These are phyloP conservation scores for Reticulascus tulasneorum DNA, from an alignment of 2,329 filamentous ascomycete species.

Conservation along the genomic window DNA sequence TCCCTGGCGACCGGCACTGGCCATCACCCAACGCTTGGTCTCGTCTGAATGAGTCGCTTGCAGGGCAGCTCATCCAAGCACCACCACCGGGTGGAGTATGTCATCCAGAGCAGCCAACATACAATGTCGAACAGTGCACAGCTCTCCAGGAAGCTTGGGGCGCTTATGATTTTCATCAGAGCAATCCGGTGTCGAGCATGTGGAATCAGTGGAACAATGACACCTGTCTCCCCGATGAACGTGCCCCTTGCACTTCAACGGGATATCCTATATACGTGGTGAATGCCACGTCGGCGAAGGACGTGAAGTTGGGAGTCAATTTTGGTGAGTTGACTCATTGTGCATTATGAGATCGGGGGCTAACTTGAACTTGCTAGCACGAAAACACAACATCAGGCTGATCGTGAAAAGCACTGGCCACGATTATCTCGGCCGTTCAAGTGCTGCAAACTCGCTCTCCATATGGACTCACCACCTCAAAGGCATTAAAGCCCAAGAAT, in stretches of 20 bases:
- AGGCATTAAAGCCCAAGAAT: conserved; percentile 19
- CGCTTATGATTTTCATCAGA: conserved; percentile 27
- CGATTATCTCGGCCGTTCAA: conserved; percentile 49
- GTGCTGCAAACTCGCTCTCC: conserved; percentile 43
- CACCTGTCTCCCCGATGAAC: conserved; percentile 41
- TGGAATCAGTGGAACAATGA: conserved; percentile 45
- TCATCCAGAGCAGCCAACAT: conserved; percentile 29
- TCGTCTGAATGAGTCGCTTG: conserved; percentile 39
- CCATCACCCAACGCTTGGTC: conserved; percentile 42
- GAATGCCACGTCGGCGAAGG: conserved; percentile 26
- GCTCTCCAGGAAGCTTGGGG: conserved; percentile 5
- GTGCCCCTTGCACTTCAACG: conserved; percentile 25
- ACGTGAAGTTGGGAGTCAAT: conserved; percentile 36
- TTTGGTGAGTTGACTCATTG: conserved; percentile 41
- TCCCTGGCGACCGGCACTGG: conserved; percentile 42
- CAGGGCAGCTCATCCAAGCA: conserved; percentile 38
- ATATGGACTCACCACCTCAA: conserved; percentile 47
- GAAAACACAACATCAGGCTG: conserved; percentile 41
- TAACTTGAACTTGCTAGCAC: too few species aligned
- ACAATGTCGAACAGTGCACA: conserved; percentile 27
- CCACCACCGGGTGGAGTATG: conserved; percentile 41
- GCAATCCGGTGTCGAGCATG: conserved; percentile 28
- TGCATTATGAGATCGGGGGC: too few species aligned
- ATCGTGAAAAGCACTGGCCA: conserved; percentile 51
- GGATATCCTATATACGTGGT: conserved; percentile 34